Evolutionary conservation across 2,329 filamentous ascomycete species (phyloP).

Genomic region (Talaromyces sp.): DNA sequence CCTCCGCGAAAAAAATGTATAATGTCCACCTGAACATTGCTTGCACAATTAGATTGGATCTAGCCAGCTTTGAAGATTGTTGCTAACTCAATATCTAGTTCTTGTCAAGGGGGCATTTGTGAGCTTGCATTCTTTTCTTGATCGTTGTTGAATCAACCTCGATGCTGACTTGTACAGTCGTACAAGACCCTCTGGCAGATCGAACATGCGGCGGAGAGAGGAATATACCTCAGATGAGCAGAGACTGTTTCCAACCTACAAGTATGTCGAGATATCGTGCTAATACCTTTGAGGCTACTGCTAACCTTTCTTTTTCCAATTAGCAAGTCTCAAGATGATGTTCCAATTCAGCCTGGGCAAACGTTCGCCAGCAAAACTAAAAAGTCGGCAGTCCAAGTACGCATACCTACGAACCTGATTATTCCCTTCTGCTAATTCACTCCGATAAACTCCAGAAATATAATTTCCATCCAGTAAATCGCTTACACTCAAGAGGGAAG

Average conservation of each 20-base stretch:
- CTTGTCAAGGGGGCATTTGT: background rate
- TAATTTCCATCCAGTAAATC: background rate
- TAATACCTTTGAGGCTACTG: background rate
- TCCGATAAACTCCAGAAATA: constrained; percentile 9
- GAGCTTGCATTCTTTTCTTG: background rate
- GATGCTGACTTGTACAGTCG: constrained; percentile 19
- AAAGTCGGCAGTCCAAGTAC: constrained; percentile 15
- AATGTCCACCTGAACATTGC: background rate
- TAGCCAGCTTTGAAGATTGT: background rate
- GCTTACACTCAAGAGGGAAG: constrained; percentile 14
- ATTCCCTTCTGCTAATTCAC: background rate
- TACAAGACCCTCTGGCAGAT: constrained; percentile 15
- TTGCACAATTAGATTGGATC: background rate
- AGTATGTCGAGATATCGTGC: constrained; percentile 15
- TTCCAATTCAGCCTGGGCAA: constrained; percentile 27
- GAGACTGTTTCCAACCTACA: constrained; percentile 20
- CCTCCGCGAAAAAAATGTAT: background rate
- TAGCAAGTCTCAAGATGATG: constrained; percentile 20
- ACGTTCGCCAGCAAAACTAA: constrained; percentile 16
- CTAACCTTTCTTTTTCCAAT: background rate
- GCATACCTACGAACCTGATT: background rate
- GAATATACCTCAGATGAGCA: constrained; percentile 18
- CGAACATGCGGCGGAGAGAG: constrained; percentile 14
- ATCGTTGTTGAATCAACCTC: background rate
- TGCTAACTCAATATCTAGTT: background rate